Base-by-base conservation (phyloP, 225 moss, liverwort and hornwort species). In the Climacium dendroides region DNA sequence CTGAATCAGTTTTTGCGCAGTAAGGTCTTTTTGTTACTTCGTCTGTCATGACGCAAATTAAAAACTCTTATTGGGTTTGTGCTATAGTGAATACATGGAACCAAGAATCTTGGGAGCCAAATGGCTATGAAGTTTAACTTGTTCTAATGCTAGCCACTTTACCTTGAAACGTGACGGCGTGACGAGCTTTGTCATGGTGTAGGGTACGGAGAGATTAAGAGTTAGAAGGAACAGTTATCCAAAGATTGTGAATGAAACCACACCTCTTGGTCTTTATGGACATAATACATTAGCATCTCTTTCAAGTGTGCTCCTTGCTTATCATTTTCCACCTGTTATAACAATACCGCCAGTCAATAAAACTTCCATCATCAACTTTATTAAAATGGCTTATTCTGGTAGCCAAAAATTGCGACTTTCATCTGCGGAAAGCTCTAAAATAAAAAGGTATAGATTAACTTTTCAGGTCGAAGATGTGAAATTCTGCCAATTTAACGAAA, bases 221-320 rank as follows among this genome's bases (percentile, higher is more conserved):
- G 57, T 60, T 87, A 25, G 23, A 43, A 69, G 41, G 22, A 19
- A 53, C 15, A 32, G 41, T 19, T 54, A 43, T 52, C 22, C 48
- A 82, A 41, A 47, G 41, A 71, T 19, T 71, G 34, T 58, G 85
- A 57, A 64, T 54, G 61, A 60, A 30, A 30, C 74, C 45, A 26
- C 15, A 87, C 96, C 95, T 92, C 88, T 28, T 86, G 88, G 10
- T 93, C 97, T 92, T 94, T 96, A 18, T 83, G 85, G 13, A 89
- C 86, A n/a, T 92, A 96, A 81, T 87, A 90, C 69, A 82, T 76
- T 82, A 90, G 79, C 84, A 91, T 93, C 82, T 86, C 53, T 85
- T 90, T 41, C 90, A 87, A 91, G 47, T 89, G 87, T 13, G 61
- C 79, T 79, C 88, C 84, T 55, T 90, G 83, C 34, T 79, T 78